Percentiles rank a stretch among this genome's conserved stretches.
phyloP scores from a whole-genome alignment of 148 eudicot species.

The Linanthus parryae region DNA sequence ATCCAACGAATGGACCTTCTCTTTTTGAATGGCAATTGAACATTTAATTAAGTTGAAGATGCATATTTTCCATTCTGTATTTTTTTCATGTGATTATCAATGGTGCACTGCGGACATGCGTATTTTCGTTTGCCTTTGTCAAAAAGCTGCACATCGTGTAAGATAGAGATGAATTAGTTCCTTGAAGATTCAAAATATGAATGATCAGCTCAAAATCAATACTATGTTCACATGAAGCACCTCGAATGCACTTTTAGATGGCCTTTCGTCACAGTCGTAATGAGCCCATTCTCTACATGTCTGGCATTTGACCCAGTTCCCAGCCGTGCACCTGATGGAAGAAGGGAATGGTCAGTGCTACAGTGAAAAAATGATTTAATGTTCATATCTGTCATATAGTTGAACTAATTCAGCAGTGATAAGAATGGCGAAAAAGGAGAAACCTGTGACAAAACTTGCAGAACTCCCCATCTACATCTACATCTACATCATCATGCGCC shows the following conservation, averaged over 20 bases:
- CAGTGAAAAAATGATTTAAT: too few species aligned
- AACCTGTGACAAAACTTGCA: slow-evolving; percentile 95
- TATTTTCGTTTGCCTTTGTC: slow-evolving; percentile 98
- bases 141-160: slow-evolving; percentile 67
- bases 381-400: too few species aligned
- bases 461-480: slow-evolving; percentile 98
- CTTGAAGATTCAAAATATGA: too few species aligned
- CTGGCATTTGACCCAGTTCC: slow-evolving; percentile 97
- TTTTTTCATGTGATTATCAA: slow-evolving; percentile 79
- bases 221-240: slow-evolving; percentile 22
- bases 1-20: too few species aligned
- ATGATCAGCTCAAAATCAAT: too few species aligned
- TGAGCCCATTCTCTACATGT: slow-evolving; percentile 98
- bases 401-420: too few species aligned
- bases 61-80: too few species aligned
- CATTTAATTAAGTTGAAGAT: too few species aligned
- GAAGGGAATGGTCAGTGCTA: too few species aligned
- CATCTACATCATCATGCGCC: slow-evolving; percentile 96
- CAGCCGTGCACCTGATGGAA: slow-evolving; percentile 83
- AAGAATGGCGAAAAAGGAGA: too few species aligned
- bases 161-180: too few species aligned
- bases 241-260: slow-evolving; percentile 92
- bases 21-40: too few species aligned
- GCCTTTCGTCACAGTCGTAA: slow-evolving; percentile 95
- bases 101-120: slow-evolving; percentile 95